Conservation (phyloP, 345 rosid species). For the Eucalyptus leucophloia region DNA sequence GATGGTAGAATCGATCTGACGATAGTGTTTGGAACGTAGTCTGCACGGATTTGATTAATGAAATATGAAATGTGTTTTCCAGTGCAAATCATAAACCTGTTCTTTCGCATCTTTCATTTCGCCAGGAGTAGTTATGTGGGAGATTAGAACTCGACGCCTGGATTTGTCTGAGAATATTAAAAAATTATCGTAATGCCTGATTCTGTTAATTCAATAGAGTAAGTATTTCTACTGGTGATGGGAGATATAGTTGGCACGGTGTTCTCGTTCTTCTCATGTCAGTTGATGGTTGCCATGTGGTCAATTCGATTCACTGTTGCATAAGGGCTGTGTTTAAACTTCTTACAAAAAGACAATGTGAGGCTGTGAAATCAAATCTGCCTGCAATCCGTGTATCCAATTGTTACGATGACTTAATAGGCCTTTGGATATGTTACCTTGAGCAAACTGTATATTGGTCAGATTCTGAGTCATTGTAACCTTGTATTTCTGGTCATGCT, state of each 20-base stretch:
- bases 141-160: not conserved
- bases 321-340: not conserved
- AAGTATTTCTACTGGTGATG: not conserved
- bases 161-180: not conserved
- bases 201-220: not conserved
- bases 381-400: not conserved
- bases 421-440: not conserved
- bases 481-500: not conserved
- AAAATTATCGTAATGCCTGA: not conserved
- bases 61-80: not conserved
- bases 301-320: not conserved
- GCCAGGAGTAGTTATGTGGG: not conserved
- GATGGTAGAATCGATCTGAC: not conserved
- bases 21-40: not conserved
- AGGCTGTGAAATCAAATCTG: not conserved
- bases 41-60: not conserved
- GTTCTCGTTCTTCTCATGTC: not conserved
- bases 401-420: not conserved
- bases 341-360: too few relatives aligned
- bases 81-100: not conserved
- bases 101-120: not conserved
- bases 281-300: not conserved
- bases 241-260: not conserved
- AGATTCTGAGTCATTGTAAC: not conserved
- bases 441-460: not conserved